A percentile compares a stretch with the other conserved stretches of the same genome.
phyloP scores from a whole-genome alignment of 2,329 filamentous ascomycete species.

The Beauveria rudraprayagi region DNA sequence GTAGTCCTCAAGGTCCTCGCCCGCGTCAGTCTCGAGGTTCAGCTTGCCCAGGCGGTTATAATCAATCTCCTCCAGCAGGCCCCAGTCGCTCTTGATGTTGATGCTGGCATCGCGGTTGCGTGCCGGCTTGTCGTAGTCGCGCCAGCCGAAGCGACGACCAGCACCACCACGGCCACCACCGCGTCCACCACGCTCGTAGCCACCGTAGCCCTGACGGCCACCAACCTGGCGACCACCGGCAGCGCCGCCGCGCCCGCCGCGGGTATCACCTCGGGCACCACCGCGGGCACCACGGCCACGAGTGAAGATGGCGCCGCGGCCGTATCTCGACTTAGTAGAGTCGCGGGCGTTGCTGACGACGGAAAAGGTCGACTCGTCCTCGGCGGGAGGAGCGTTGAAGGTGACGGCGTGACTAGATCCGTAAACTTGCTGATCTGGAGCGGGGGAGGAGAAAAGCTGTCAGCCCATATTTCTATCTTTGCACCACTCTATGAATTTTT shows the following conservation, averaged over 20 bases:
- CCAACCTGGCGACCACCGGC: conserved; percentile 58
- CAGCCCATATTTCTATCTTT: background rate
- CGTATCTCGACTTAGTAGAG: conserved; percentile 76
- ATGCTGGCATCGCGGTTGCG: conserved; percentile 94
- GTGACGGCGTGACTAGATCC: conserved; percentile 78
- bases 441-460: background rate
- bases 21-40: conserved; percentile 88
- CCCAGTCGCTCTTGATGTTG: conserved; percentile 93
- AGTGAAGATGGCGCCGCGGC: conserved; percentile 84
- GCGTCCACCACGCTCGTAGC: conserved; percentile 67
- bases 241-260: conserved; percentile 53
- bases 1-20: conserved; percentile 90
- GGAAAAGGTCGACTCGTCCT: conserved; percentile 96
- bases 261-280: conserved; percentile 56
- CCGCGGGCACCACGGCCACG: conserved; percentile 72
- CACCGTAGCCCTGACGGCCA: conserved; percentile 24
- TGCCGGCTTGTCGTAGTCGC: conserved; percentile 96
- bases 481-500: background rate
- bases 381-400: conserved; percentile 84
- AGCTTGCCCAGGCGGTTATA: conserved; percentile 92
- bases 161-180: conserved; percentile 58
- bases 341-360: conserved; percentile 94
- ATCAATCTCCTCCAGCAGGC: conserved; percentile 94
- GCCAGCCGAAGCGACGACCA: conserved; percentile 91
- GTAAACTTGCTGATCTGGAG: conserved; percentile 87